Conservation (phyloP, 495 filamentous ascomycete genomes). For the Tuber melanosporum region DNA sequence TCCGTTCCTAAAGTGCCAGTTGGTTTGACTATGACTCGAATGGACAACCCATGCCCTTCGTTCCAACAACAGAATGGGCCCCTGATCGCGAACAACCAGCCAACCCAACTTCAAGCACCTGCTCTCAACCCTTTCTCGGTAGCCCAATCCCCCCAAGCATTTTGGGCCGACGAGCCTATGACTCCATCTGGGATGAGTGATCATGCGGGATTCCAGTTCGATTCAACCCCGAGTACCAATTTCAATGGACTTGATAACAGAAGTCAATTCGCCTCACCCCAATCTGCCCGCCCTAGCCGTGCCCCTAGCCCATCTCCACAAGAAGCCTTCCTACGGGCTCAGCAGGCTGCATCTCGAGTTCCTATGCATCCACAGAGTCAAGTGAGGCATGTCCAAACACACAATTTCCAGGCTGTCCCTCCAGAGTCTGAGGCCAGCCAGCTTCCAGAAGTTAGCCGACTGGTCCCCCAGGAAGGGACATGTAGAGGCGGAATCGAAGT, state of each 20-base stretch:
- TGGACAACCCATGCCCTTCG: slow-evolving; percentile 53
- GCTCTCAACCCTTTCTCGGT: slow-evolving; percentile 21
- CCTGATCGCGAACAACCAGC: slow-evolving; percentile 18
- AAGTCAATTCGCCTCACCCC: slow-evolving; percentile 30
- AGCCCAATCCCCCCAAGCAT: slow-evolving; percentile 40
- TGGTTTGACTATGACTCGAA: slow-evolving; percentile 70
- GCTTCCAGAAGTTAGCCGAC: slow-evolving; percentile 45
- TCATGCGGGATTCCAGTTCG: slow-evolving; percentile 32
- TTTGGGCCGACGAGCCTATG: slow-evolving; percentile 38
- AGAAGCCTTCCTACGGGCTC: slow-evolving; percentile 17
- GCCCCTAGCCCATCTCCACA: slow-evolving; percentile 32
- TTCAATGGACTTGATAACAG: slow-evolving; percentile 30
- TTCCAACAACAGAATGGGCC: slow-evolving; percentile 15
- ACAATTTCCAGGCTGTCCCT: slow-evolving; percentile 22
- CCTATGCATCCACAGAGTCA: slow-evolving; percentile 16
- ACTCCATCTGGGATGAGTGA: slow-evolving; percentile 46
- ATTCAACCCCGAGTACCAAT: slow-evolving; percentile 20
- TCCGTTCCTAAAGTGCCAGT: slow-evolving; percentile 59
- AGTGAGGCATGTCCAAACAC: slow-evolving; percentile 19
- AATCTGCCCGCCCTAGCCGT: slow-evolving; percentile 29
- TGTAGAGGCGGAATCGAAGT: slow-evolving; percentile 78
- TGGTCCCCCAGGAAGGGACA: slow-evolving; percentile 76
- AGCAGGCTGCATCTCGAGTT: slow-evolving; percentile 12
- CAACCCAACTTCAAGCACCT: slow-evolving; percentile 28
- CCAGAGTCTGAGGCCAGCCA: slow-evolving; percentile 20